Evolutionary conservation across 2,329 filamentous ascomycete genomes (phyloP), one percentile per base, ranked within the genome.

Genomic region (Claviceps capensis): DNA sequence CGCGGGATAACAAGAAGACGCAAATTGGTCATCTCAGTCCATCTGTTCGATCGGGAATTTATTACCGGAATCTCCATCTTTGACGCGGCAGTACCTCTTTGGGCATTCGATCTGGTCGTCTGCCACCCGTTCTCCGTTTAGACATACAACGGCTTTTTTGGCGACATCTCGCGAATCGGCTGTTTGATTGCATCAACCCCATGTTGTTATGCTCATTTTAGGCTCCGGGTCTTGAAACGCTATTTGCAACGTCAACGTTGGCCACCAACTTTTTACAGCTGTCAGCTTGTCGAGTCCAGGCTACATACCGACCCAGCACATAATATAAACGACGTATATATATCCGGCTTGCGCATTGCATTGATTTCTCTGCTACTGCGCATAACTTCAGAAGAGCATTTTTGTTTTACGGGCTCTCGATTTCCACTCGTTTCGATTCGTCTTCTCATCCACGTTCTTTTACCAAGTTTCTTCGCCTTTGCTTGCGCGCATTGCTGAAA

Each of bases 191-290:
- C 44, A 17, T 14, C 43, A 16, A 34, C 5, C 44, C 16, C 36
- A 36, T 47, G 49, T 47, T 23, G 37, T 42, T 38, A 42, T 30
- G 30, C 17, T 49, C 11, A 47, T 54, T 22, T 36, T 26, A 36
- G 40, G 36, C 47, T 49, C 19, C 52, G 43, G 36, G 36, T 43
- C 50, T 54, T 52, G 49, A 52, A 54, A 54, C 53, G 16, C 37
- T 36, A 16, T 19, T 30, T 44, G 50, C 47, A 54, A 47, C 30
- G 44, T 38, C 50, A 54, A 47, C 30, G 44, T 38, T 17, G 19
- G 49, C 38, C 50, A 49, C 43, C 30, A 34, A 45, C 37, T 37
- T 48, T 37, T 6, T 14, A 11, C n/a, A 53, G 6, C 30, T 37
- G 36, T 50, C 45, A 47, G 37, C 4, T 8, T 6, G 36, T 34